These are phyloP conservation scores for Cantharellus anzutake DNA, from an alignment of 768 basidiomycete genomes.

Conservation along the genomic window DNA sequence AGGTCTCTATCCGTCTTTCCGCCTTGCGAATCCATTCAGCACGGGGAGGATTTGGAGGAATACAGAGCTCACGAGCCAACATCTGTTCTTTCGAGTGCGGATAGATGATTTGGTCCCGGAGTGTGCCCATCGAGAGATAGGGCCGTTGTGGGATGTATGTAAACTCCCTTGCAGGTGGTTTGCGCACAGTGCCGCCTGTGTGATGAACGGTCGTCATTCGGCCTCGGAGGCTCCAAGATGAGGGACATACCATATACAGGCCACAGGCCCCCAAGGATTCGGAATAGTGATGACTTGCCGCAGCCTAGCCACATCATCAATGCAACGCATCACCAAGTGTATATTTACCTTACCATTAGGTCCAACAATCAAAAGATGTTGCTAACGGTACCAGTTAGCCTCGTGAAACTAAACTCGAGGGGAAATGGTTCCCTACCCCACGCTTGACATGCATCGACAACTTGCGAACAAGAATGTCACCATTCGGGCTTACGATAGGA, in stretches of 20 bases:
- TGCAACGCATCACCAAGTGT: not conserved
- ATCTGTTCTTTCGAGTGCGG: slow-evolving; percentile 72
- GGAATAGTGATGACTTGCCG: slow-evolving; percentile 81
- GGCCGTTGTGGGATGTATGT: slow-evolving; percentile 92
- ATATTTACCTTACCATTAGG: slow-evolving; percentile 48
- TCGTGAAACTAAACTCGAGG: not conserved
- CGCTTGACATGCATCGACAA: slow-evolving; percentile 80
- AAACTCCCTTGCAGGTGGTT: slow-evolving; percentile 76
- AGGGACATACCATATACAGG: slow-evolving; percentile 42
- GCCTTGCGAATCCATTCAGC: slow-evolving; percentile 20
- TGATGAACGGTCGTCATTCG: not conserved
- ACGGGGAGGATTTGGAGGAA: slow-evolving; percentile 3
- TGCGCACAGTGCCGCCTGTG: slow-evolving; percentile 56
- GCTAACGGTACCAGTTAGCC: slow-evolving; percentile 23
- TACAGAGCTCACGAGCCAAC: slow-evolving; percentile 34
- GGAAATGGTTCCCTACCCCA: slow-evolving; percentile 32
- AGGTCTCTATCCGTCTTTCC: slow-evolving; percentile 61
- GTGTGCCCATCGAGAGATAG: slow-evolving; percentile 81
- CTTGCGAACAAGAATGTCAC: slow-evolving; percentile 70
- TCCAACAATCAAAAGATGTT: slow-evolving; percentile 84
- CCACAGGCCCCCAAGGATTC: slow-evolving; percentile 95
- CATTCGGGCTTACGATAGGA: slow-evolving; percentile 84
- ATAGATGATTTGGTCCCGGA: slow-evolving; percentile 93
- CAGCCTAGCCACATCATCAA: slow-evolving; percentile 30
- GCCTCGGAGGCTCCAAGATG: not conserved